These are phyloP conservation scores for Fusarium nodosum DNA, from an alignment of 2,329 filamentous ascomycete species.

Conservation along the genomic window DNA sequence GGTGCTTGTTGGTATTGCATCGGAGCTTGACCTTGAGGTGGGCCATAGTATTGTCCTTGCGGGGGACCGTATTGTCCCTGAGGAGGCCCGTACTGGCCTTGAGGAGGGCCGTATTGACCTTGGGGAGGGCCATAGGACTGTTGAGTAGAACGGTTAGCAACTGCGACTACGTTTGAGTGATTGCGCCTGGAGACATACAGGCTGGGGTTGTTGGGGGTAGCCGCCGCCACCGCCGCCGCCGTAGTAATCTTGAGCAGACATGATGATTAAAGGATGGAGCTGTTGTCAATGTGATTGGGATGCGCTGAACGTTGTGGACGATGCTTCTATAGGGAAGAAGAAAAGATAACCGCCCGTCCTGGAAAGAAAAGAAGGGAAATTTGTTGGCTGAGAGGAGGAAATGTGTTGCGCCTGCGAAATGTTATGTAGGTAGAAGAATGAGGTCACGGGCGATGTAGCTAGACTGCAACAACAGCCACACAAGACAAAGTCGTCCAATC, in stretches of 20 bases:
- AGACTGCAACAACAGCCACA: slow-evolving; percentile 3
- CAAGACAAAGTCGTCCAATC: slow-evolving; percentile 20
- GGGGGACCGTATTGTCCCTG: slow-evolving; percentile 50
- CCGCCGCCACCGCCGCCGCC: slow-evolving; percentile 51
- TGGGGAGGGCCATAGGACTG: slow-evolving; percentile 52
- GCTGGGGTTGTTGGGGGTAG: slow-evolving; percentile 58
- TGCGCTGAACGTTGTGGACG: neutral
- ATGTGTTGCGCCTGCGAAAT: slow-evolving; percentile 13
- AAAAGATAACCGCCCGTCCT: neutral
- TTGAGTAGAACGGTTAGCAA: slow-evolving; percentile 27
- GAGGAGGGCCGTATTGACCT: slow-evolving; percentile 48
- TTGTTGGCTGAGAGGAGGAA: slow-evolving; percentile 9
- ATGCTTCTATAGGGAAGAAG: neutral
- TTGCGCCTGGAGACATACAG: slow-evolving; percentile 51
- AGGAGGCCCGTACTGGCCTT: slow-evolving; percentile 50
- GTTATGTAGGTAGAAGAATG: neutral
- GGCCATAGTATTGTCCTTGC: slow-evolving; percentile 51
- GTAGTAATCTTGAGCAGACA: slow-evolving; percentile 61
- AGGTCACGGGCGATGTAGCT: slow-evolving; percentile 33
- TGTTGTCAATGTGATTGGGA: slow-evolving; percentile 15
- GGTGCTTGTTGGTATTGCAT: slow-evolving; percentile 61
- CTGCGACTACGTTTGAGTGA: slow-evolving; percentile 3
- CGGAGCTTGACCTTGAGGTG: slow-evolving; percentile 57
- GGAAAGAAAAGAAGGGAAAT: slow-evolving; percentile 5
- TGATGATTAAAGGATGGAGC: slow-evolving; percentile 36